Base-by-base conservation (phyloP, 345 rosid genomes). In the Eutrema yunnanense region DNA sequence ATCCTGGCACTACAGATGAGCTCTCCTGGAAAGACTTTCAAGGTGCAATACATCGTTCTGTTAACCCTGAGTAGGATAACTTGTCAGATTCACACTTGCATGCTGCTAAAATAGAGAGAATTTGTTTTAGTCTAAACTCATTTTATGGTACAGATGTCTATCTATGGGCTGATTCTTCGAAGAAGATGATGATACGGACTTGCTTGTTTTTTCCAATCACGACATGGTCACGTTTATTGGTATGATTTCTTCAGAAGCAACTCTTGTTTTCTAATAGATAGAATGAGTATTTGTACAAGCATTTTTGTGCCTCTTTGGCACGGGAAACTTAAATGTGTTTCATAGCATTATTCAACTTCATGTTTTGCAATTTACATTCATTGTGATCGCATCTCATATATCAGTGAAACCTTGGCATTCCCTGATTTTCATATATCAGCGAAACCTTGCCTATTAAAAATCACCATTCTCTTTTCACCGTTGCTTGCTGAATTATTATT, bases 171-270 rank as follows among this genome's bases (percentile, higher is more conserved):
- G 90, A 84, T 81, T 78, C 86, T 56, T 82, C 71, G 9, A 84
- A 85, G 79, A 85, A 82, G 88, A 89, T 90, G 97, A 83, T 68
- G 76, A 86, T 88, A 55, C 81, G 97, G 78, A 86, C 83, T 75
- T 90, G 92, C 88, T 82, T 94, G 77, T 90, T 90, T 84, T 94
- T 94, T 57, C 97, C 97, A 2, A 73, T 94, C 71, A 83, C 83
- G 42, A 87, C 95, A 65, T 87, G 87, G 94, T 63, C 86, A 14
- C 88, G 84, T 40, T 82, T 93, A 74, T 41, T n/a, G 59, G 98
- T 90, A 87, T 42, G 85, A 14, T 79, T 74, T 65, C 71, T 58
- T 79, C 67, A 22, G 6, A 70, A 38, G 8, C 10, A 2, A 19
- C 50, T 75, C 13, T 10, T 50, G 41, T 59, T 49, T 37, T 19